A percentile compares a stretch with the other conserved stretches of the same genome.
Evolutionary conservation across 2,329 filamentous ascomycete species (phyloP).

Genomic region (Pochonia chlamydosporia): DNA sequence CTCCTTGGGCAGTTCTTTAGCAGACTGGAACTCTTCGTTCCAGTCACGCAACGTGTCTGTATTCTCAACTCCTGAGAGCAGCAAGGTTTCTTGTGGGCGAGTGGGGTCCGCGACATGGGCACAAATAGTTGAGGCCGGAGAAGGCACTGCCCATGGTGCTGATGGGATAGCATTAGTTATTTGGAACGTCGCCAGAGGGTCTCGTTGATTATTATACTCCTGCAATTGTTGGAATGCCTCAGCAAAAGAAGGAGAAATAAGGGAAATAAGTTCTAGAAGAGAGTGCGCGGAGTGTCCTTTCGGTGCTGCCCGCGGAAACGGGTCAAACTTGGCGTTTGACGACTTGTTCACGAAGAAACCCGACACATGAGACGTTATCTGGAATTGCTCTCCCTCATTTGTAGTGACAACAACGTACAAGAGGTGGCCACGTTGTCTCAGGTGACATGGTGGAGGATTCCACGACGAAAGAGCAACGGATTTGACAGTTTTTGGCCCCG

Average conservation of each 20-base stretch:
- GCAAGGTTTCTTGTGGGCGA: conserved; percentile 85
- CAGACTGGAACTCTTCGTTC: conserved; percentile 99
- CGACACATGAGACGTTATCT: conserved; percentile 88
- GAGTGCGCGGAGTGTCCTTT: conserved; percentile 82
- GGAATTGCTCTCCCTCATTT: conserved; percentile 89
- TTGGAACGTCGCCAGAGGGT: conserved; percentile 88
- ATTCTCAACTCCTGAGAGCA: conserved; percentile 87
- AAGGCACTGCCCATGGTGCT: conserved; percentile 83
- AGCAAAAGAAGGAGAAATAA: conserved; percentile 79
- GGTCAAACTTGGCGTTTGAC: conserved; percentile 92
- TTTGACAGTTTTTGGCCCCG: conserved; percentile 86
- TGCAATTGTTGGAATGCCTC: conserved; percentile 72
- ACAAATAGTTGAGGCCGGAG: conserved; percentile 56
- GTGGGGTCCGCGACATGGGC: conserved; percentile 78
- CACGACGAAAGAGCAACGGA: conserved; percentile 82
- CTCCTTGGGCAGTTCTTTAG: conserved; percentile 87
- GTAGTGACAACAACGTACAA: conserved; percentile 86
- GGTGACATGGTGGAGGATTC: conserved; percentile 91
- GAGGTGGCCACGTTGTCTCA: conserved; percentile 86
- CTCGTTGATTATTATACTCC: conserved; percentile 76
- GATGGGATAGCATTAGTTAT: conserved; percentile 92
- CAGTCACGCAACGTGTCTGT: conserved; percentile 93
- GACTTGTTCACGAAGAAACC: conserved; percentile 98
- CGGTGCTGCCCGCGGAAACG: conserved; percentile 69
- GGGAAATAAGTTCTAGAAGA: conserved; percentile 69